Conservation (phyloP, 176 grass and related monocot species). For the Pontederia crassipes region DNA sequence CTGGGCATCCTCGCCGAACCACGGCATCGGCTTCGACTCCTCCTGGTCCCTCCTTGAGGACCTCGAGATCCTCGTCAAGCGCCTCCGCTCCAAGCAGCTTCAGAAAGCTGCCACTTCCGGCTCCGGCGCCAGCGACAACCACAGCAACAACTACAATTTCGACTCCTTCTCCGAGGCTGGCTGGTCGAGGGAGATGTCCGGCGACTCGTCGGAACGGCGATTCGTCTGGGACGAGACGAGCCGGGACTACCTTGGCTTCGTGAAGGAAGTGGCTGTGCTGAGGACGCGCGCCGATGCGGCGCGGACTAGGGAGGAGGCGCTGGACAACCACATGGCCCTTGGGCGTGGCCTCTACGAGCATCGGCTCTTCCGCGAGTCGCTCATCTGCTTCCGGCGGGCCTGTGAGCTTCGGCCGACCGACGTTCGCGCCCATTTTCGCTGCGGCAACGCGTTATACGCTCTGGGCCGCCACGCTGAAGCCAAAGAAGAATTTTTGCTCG, state of each 20-base stretch:
- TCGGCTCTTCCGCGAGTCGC: constrained; percentile 64
- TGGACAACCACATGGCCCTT: constrained; percentile 92
- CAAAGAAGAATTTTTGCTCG: constrained; percentile 82
- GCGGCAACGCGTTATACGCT: constrained; percentile 68
- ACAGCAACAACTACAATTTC: constrained; percentile 14
- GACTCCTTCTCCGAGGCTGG: constrained; percentile 89
- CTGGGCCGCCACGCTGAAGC: constrained; percentile 77
- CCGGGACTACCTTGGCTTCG: constrained; percentile 83
- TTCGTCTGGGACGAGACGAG: constrained; percentile 70
- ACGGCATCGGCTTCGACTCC: constrained; percentile 74
- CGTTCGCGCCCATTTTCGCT: constrained; percentile 78
- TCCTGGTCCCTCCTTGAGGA: constrained; percentile 85
- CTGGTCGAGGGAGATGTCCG: constrained; percentile 79
- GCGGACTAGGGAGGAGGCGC: constrained; percentile 68
- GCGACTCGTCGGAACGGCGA: constrained; percentile 30
- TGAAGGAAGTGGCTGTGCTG: constrained; percentile 79
- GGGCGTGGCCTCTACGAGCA: constrained; percentile 71
- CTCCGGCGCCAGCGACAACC: constrained; percentile 17
- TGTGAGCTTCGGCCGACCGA: constrained; percentile 82
- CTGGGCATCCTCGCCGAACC: constrained; percentile 73
- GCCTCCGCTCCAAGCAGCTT: constrained; percentile 81
- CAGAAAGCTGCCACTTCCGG: constrained; percentile 26
- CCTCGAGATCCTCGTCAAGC: constrained; percentile 92
- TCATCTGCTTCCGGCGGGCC: constrained; percentile 72
- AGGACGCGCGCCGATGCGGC: constrained; percentile 61